Evolutionary conservation across 192 early-diverging fungal genomes (phyloP), one percentile per base, ranked within the genome.

Genomic region (Polychytrium aggregatum): DNA sequence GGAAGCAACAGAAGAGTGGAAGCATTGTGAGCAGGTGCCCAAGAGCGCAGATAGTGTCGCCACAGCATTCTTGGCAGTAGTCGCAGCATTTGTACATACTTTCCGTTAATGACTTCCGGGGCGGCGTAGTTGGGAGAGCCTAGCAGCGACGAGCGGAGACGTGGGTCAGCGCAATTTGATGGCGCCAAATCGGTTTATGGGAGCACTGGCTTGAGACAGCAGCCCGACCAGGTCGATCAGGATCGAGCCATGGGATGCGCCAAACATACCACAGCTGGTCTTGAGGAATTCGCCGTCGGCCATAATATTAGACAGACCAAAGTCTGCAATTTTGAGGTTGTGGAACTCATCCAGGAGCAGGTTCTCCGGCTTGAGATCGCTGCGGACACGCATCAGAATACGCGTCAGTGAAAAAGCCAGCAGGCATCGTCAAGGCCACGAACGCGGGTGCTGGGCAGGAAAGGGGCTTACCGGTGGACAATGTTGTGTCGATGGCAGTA

Each of bases 71-170:
- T n/a, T n/a, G n/a, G n/a, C n/a, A n/a, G n/a, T n/a, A n/a, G n/a
- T n/a, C n/a, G n/a, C n/a, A n/a, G n/a, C n/a, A n/a, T n/a, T n/a
- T n/a, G n/a, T n/a, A n/a, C n/a, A n/a, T 70, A 66, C 70, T 86
- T 88, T 61, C 86, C 89, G 31, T 53, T 59, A 47, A 93, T 74
- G 14, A 97, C 80, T 62, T 97, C 73, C 0, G 73, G 73, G 9
- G 73, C 73, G 11, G 73, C 73, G 44, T 76, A 76, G 45, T 71
- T 72, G 16, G 73, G 68, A 21, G 70, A 75, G n/a, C 72, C 63
- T 58, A 49, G 1, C 1, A n/a, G n/a, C n/a, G n/a, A n/a, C n/a
- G n/a, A n/a, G n/a, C n/a, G n/a, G n/a, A n/a, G n/a, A n/a, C n/a
- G n/a, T n/a, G n/a, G n/a, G n/a, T n/a, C n/a, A n/a, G n/a, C n/a